These are phyloP conservation scores for Citrus sp. DNA, from an alignment of 345 rosid species.

Conservation along the genomic window DNA sequence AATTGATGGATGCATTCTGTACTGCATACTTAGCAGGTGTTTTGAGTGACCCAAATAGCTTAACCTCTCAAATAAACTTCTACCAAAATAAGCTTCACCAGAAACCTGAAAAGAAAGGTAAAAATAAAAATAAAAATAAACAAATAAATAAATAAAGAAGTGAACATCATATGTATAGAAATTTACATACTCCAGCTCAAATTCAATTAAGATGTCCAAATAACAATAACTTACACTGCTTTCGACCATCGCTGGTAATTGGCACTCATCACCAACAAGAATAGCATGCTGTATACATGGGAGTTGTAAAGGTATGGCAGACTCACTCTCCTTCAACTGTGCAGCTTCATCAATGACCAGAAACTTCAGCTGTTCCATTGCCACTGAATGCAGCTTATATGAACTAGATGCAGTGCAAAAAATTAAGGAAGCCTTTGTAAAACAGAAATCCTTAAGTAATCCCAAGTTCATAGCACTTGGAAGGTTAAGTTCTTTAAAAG, in stretches of 20 bases:
- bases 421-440: conserved; percentile 27
- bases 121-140: too few relatives aligned
- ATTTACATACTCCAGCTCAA: neutral
- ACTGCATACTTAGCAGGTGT: conserved; percentile 55
- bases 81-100: conserved; percentile 36
- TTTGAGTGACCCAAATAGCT: conserved; percentile 36
- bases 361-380: conserved; percentile 28
- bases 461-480: conserved; percentile 11
- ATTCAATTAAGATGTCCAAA: neutral
- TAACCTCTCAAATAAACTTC: conserved; percentile 72
- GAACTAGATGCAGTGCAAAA: conserved; percentile 48
- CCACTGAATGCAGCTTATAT: conserved; percentile 21
- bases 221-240: conserved; percentile 36
- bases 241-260: conserved; percentile 44
- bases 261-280: conserved; percentile 52
- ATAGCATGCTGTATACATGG: conserved; percentile 35
- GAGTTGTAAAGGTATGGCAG: conserved; percentile 45
- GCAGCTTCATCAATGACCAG: conserved; percentile 67
- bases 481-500: neutral
- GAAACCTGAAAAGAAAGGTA: conserved; percentile 28
- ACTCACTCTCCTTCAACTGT: conserved; percentile 57
- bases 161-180: neutral
- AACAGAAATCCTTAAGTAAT: conserved; percentile 31
- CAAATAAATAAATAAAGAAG: too few relatives aligned
- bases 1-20: conserved; percentile 80